These are phyloP conservation scores for Rosa rugosa DNA, from an alignment of 306 rosid genomes.

Conservation along the genomic window DNA sequence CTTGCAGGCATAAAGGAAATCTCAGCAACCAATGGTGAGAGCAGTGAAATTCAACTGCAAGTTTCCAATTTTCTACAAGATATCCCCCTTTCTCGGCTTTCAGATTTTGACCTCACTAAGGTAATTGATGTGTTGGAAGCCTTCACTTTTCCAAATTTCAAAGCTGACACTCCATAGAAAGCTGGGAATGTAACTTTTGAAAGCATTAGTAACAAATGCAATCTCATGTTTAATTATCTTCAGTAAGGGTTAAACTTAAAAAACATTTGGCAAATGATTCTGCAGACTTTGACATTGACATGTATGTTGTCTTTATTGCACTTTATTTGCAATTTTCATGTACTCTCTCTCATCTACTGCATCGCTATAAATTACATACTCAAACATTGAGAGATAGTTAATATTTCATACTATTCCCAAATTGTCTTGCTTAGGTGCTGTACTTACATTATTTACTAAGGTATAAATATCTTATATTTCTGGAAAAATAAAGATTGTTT, in stretches of 20 bases:
- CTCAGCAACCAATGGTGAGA: slow-evolving; percentile 12
- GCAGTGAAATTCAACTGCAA: slow-evolving; percentile 40
- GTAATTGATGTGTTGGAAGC: slow-evolving; percentile 28
- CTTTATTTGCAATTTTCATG: background rate
- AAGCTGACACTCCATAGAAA: background rate
- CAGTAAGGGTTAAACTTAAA: background rate
- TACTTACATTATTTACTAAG: background rate
- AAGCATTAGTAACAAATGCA: background rate
- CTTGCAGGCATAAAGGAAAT: slow-evolving; percentile 41
- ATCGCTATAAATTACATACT: background rate
- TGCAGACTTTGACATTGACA: background rate
- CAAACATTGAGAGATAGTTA: background rate
- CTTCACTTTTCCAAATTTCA: background rate
- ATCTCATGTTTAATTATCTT: background rate
- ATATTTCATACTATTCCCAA: background rate
- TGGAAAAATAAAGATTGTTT: too few relatives aligned
- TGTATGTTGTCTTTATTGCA: background rate
- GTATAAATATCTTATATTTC: background rate
- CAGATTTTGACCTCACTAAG: slow-evolving; percentile 64
- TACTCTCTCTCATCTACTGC: background rate
- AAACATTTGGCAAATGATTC: background rate
- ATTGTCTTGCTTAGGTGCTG: background rate
- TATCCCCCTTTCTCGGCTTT: slow-evolving; percentile 47
- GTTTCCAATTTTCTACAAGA: slow-evolving; percentile 38
- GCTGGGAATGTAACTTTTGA: background rate